Base-by-base conservation (phyloP, 2,329 filamentous ascomycete species). In the Exserohilum turcica region DNA sequence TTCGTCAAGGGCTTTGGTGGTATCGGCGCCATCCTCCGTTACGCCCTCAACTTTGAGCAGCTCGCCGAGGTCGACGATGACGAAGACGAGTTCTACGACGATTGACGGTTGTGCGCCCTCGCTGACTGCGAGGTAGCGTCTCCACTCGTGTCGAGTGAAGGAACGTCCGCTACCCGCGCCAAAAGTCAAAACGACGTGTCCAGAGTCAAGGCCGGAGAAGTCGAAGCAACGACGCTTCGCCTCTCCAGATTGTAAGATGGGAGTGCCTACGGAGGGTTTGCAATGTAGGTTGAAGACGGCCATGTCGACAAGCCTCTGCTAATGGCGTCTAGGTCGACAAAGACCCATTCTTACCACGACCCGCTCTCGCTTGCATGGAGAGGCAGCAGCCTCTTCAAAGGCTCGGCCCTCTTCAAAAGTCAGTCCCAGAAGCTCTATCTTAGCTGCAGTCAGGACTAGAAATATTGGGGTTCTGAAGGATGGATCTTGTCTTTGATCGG, bases 11-110 rank as follows among this genome's bases (percentile, higher is more conserved):
- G 94, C 61, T 99, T 99, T 74, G 94, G 94, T 87, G 94, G 94
- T 73, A 96, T 99, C 68, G 94, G 94, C 65, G 93, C 93, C 62
- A 88, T 99, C 72, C 86, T 99, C 74, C 92, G 94, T 68, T 99
- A 99, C 87, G 97, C 97, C 83, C 91, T 99, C 83, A 99, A 99
- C 83, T 99, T 99, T 80, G 95, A 99, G 80, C 95, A 99, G 79
- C 85, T 99, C 78, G 89, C 89, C 77, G 94, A 97, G 76, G 84
- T 89, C 72, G 92, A 96, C 76, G 78, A 80, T 57, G 78, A 80
- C 57, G 93, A 97, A 77, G 79, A 81, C 64, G 93, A 97, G 76
- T 93, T 93, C 79, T 97, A 96, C 82, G 87, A 90, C 77, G 85
- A 95, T 94, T 93, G 90, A 93, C 89, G 87, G 84, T 85, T 86